These are phyloP conservation scores for Xylariaceae sp. DNA, from an alignment of 2,329 filamentous ascomycete genomes.

Conservation along the genomic window DNA sequence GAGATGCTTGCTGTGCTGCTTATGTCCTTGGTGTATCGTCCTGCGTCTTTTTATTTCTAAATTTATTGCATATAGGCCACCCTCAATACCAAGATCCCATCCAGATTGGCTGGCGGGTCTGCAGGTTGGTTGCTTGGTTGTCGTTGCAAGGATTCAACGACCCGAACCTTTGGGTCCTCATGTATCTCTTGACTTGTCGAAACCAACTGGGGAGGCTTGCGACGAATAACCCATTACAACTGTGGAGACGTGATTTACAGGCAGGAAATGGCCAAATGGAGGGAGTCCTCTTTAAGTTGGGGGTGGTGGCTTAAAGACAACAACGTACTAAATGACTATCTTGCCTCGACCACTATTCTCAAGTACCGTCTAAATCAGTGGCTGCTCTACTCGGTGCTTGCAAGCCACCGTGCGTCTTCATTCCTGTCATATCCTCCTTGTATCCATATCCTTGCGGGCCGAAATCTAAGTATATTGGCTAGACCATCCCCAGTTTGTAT, in stretches of 20 bases:
- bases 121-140: conserved; percentile 27
- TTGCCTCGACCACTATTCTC: conserved; percentile 6
- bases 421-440: conserved; percentile 32
- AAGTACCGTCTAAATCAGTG: conserved; percentile 21
- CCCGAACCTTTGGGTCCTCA: conserved; percentile 25
- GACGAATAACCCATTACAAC: conserved; percentile 18
- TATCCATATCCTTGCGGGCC: conserved; percentile 31
- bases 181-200: conserved; percentile 26
- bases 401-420: conserved; percentile 30
- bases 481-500: conserved; percentile 30
- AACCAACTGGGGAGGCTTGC: conserved; percentile 22
- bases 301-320: conserved; percentile 35
- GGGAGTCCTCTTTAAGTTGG: conserved; percentile 25
- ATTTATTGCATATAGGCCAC: conserved; percentile 20
- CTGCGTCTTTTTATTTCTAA: conserved; percentile 28
- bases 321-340: conserved; percentile 19
- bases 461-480: conserved; percentile 34
- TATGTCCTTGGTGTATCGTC: conserved; percentile 24
- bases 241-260: conserved; percentile 6
- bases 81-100: conserved; percentile 16
- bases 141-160: conserved; percentile 16
- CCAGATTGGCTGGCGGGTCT: conserved; percentile 17
- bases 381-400: conserved; percentile 10
- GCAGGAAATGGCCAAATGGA: conserved; percentile 21
- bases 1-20: conserved; percentile 26